These are phyloP conservation scores for Simplicillium sp. DNA, from an alignment of 2,329 filamentous ascomycete genomes.

Conservation along the genomic window DNA sequence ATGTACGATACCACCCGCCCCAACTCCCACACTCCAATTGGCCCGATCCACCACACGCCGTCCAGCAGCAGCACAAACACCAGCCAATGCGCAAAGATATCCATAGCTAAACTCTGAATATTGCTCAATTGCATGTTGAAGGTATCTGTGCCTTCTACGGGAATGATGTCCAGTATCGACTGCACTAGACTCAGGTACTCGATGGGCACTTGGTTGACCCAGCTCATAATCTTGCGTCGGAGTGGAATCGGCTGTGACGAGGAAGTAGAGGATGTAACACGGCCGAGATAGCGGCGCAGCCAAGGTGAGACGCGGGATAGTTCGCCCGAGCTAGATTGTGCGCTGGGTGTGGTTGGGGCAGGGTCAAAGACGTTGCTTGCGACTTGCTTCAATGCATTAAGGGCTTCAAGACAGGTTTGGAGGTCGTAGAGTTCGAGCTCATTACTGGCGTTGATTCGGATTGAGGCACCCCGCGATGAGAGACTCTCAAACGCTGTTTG, in stretches of 20 bases:
- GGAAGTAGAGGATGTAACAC: constrained; percentile 16
- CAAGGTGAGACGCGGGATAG: constrained; percentile 20
- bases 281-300: constrained; percentile 24
- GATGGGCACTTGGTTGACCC: constrained; percentile 26
- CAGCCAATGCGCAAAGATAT: constrained; percentile 29
- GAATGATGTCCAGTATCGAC: constrained; percentile 15
- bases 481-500: not conserved
- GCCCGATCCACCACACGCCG: constrained; percentile 29
- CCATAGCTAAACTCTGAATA: constrained; percentile 17
- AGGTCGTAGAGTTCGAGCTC: too few species aligned
- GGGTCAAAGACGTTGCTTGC: not conserved
- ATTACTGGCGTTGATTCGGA: too few species aligned
- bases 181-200: constrained; percentile 24
- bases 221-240: constrained; percentile 27
- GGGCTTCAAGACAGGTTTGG: too few species aligned
- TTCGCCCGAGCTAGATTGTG: constrained; percentile 5
- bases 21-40: constrained; percentile 24
- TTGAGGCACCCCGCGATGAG: too few species aligned
- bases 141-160: not conserved
- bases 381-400: not conserved
- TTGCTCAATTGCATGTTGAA: not conserved
- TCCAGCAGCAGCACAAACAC: constrained; percentile 26
- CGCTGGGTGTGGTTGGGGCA: not conserved
- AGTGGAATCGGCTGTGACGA: constrained; percentile 15
- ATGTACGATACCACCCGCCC: constrained; percentile 13